Base-by-base conservation (phyloP, 1,284 basidiomycete genomes). In the Cystobasidiaceae sp. region DNA sequence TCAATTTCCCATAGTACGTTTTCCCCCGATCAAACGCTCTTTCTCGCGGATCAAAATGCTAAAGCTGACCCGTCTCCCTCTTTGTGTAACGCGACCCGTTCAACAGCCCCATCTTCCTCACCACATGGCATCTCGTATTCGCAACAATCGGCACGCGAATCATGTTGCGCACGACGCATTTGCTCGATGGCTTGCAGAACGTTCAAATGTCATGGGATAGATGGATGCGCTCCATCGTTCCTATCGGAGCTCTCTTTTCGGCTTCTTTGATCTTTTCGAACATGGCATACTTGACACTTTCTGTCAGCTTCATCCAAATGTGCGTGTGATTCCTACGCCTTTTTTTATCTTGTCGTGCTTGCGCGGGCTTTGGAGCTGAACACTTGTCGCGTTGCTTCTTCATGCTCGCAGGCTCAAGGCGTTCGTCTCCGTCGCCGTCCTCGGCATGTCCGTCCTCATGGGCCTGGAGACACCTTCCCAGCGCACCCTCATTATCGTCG, bases 281-380 rank as follows among this genome's bases (percentile, higher is more conserved):
- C 73, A 76, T 78, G 69, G 80, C 80, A 48, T 80, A 80, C 72
- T 73, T 81, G 48, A 75, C 77, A 7, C 75, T 81, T 32, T 75
- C 72, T 37, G 78, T 80, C 57, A 71, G 69, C 4, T 79, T 80
- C 70, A 79, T 80, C 52, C 80, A 81, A 72, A 81, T 81, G 78
- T 77, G 43, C 52, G 76, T 71, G 7, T 15, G 15, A 46, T 34
- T 48, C 48, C 39, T 27, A 30, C 32, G 19, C 7, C 61, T 19
- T 41, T 41, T 19, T 41, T 41, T 41, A 15, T 15, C 15, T 19
- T 15, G 19, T 41, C 19, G 39, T 41, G 15, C 39, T 41, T 41
- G 15, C 39, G 76, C 11, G 6, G 45, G 13, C 45, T 13, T 46
- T 46, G 11, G 13, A 13, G 27, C 32, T 78, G 78, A 67, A 77